Conservation (phyloP, 352 stramenopile genomes). For the Stephanocyclus meneghinianus region DNA sequence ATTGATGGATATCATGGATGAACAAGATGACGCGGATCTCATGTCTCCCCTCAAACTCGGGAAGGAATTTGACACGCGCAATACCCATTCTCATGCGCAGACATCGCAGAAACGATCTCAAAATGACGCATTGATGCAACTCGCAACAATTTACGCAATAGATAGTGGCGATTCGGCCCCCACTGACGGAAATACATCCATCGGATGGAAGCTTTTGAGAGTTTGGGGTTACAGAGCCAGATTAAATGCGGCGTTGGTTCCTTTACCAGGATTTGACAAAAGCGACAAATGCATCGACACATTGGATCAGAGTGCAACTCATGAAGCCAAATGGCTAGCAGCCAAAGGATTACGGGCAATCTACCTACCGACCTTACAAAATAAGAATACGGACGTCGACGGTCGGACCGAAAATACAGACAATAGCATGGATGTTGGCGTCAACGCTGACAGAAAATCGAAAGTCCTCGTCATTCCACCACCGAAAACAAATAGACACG, state of each 20-base stretch:
- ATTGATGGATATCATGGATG: conserved; percentile 77
- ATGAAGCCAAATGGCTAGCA: conserved; percentile 33
- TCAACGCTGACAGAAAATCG: conserved; percentile 4
- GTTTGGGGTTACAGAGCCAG: conserved; percentile 55
- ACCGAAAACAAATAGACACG: conserved; percentile 70
- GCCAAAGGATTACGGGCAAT: conserved; percentile 38
- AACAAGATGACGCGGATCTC: conserved; percentile 71
- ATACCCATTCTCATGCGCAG: neutral
- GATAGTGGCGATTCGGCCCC: neutral
- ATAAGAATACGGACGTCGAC: neutral
- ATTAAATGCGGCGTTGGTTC: conserved; percentile 41
- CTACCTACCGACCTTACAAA: conserved; percentile 29
- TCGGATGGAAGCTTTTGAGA: conserved; percentile 59
- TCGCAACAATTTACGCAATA: conserved; percentile 23
- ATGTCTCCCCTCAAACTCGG: conserved; percentile 49
- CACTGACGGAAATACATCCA: conserved; percentile 21
- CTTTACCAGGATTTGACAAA: conserved; percentile 35
- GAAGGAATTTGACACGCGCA: conserved; percentile 32
- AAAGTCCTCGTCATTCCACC: conserved; percentile 51
- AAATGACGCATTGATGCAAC: conserved; percentile 43
- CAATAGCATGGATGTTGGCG: neutral
- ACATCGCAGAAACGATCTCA: conserved; percentile 1
- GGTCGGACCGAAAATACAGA: neutral
- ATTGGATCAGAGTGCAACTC: conserved; percentile 26
- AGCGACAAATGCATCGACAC: neutral